Conservation (phyloP, 495 filamentous ascomycete genomes). For the Penicillium cinerascens region DNA sequence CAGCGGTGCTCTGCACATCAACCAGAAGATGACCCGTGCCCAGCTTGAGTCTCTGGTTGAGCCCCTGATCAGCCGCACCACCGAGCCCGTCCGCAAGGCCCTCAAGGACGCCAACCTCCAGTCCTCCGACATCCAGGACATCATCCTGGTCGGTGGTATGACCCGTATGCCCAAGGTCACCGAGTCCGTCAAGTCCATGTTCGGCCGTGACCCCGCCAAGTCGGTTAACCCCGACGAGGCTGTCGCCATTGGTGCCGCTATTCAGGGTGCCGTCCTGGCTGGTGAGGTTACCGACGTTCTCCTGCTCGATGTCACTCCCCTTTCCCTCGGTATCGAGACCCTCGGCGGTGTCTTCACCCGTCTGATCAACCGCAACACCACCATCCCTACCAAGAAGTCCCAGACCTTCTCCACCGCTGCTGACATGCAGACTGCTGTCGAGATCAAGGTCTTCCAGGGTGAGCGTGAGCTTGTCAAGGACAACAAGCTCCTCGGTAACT, state of each 20-base stretch:
- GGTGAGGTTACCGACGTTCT: constrained; percentile 97
- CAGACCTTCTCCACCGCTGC: constrained; percentile 98
- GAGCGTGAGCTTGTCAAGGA: constrained; percentile 99
- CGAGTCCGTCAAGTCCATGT: constrained; percentile 95
- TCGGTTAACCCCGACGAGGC: constrained; percentile 99
- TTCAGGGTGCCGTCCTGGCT: constrained; percentile 94
- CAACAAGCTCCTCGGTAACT: constrained; percentile 99
- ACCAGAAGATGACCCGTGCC: constrained; percentile 85
- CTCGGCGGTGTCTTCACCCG: constrained; percentile 99
- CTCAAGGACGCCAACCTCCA: constrained; percentile 94
- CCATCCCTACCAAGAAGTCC: constrained; percentile 99
- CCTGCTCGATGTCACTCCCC: constrained; percentile 92
- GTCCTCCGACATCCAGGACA: constrained; percentile 95
- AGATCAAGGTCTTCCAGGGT: constrained; percentile 99
- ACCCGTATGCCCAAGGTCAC: constrained; percentile 99
- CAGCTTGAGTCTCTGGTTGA: constrained; percentile 92
- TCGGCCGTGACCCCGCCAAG: constrained; percentile 97
- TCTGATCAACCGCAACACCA: constrained; percentile 99
- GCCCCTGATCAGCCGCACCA: constrained; percentile 79
- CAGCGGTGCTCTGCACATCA: constrained; percentile 95
- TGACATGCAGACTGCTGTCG: constrained; percentile 98
- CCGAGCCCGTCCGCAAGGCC: constrained; percentile 94
- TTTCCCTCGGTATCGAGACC: constrained; percentile 99
- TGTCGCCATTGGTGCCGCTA: constrained; percentile 96
- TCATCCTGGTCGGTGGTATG: constrained; percentile 99